These are phyloP conservation scores for Hibiscus tridactylites DNA, from an alignment of 345 rosid species.

Conservation along the genomic window DNA sequence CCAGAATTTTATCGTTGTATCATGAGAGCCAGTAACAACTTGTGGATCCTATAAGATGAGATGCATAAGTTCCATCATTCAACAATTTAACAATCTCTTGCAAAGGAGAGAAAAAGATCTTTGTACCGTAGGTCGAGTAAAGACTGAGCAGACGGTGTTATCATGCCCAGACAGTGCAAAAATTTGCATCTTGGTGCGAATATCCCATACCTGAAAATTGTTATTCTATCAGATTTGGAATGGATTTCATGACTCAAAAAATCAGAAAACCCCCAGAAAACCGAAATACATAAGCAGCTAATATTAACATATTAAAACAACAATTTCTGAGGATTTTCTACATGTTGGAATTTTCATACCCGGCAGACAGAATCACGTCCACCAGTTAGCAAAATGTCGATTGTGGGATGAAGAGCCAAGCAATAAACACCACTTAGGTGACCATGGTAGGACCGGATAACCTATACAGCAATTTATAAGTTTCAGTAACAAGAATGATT, in stretches of 20 bases:
- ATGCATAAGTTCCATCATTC: slow-evolving; percentile 8
- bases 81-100: background rate
- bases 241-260: slow-evolving; percentile 12
- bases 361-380: slow-evolving; percentile 99
- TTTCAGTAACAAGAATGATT: slow-evolving; percentile 6
- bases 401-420: slow-evolving; percentile 95
- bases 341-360: slow-evolving; percentile 32
- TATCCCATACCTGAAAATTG: slow-evolving; percentile 84
- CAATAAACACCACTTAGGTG: slow-evolving; percentile 99
- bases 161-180: slow-evolving; percentile 95
- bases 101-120: background rate
- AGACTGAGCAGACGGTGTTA: slow-evolving; percentile 93
- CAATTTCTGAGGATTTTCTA: background rate
- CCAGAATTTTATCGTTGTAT: slow-evolving; percentile 93
- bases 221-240: slow-evolving; percentile 9
- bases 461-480: slow-evolving; percentile 35
- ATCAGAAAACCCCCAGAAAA: background rate
- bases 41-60: slow-evolving; percentile 75
- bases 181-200: slow-evolving; percentile 94
- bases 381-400: slow-evolving; percentile 87
- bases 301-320: background rate
- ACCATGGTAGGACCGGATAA: slow-evolving; percentile 93
- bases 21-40: slow-evolving; percentile 98
- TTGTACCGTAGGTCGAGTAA: slow-evolving; percentile 80
- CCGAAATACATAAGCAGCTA: background rate